phyloP scores from a whole-genome alignment of 495 filamentous ascomycete genomes.

The Penicillium waksmanii region DNA sequence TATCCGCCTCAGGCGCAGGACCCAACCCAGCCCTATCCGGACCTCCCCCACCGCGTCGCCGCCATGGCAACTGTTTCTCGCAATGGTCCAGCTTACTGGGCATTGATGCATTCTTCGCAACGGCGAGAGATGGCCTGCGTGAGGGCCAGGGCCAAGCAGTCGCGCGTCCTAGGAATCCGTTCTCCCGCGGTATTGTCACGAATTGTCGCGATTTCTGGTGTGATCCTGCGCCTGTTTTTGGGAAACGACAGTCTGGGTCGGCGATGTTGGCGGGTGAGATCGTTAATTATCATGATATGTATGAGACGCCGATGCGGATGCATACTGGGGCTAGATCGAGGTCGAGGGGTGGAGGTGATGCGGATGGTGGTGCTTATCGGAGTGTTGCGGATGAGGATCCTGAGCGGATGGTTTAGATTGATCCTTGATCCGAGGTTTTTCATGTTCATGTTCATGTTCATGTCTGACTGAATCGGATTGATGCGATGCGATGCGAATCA shows the following conservation, averaged over 20 bases:
- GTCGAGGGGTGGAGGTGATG: conserved; percentile 12
- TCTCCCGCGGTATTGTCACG: conserved; percentile 74
- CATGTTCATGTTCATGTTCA: no score
- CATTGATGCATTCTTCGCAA: conserved; percentile 88
- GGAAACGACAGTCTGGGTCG: conserved; percentile 69
- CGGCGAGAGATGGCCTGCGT: conserved; percentile 68
- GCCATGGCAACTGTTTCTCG: conserved; percentile 62
- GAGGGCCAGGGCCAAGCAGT: conserved; percentile 52
- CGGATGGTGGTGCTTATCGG: conserved; percentile 34
- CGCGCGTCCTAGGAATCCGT: conserved; percentile 71
- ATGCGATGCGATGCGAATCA: no score
- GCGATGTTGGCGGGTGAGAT: conserved; percentile 76
- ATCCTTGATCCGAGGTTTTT: no score
- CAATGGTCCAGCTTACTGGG: conserved; percentile 86
- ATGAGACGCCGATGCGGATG: conserved; percentile 78
- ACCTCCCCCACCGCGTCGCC: conserved; percentile 48
- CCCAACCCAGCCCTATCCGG: conserved; percentile 47
- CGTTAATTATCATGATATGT: conserved; percentile 88
- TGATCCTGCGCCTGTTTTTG: conserved; percentile 82
- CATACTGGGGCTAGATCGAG: conserved; percentile 36
- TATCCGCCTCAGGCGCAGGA: conserved; percentile 58
- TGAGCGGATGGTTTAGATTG: conserved; percentile 32
- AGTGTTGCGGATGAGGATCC: conserved; percentile 47
- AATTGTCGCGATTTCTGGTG: conserved; percentile 98
- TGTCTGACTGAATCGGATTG: no score